Evolutionary conservation across 176 grass and related monocot genomes (phyloP).

Genomic region (Aegilops tauschii): DNA sequence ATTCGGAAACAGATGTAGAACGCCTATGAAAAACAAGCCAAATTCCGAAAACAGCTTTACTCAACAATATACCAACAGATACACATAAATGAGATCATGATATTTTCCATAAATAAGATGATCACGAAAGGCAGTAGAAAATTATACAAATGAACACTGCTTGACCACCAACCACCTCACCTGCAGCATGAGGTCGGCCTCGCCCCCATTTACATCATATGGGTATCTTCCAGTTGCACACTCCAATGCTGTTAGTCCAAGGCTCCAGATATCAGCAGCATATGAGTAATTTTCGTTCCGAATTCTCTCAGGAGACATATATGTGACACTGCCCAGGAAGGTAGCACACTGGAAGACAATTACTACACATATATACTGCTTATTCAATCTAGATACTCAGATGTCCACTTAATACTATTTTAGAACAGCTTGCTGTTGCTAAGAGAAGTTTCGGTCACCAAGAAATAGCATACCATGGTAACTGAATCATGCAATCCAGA

Average conservation of each 20-base stretch:
- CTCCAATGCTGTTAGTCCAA: constrained; percentile 86
- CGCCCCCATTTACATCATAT: constrained; percentile 80
- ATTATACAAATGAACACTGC: constrained; percentile 6
- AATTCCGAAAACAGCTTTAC: background rate
- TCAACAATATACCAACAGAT: background rate
- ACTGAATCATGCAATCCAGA: constrained; percentile 81
- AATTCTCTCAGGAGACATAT: constrained; percentile 99
- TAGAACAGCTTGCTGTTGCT: constrained; percentile 5
- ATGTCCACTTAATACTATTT: constrained; percentile 12
- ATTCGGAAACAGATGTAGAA: background rate
- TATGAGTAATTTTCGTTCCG: constrained; percentile 89
- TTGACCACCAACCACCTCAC: constrained; percentile 15
- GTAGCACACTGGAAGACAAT: constrained; percentile 89
- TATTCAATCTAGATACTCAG: constrained; percentile 28
- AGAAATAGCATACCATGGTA: constrained; percentile 74
- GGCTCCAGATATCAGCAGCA: constrained; percentile 96
- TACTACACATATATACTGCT: constrained; percentile 33
- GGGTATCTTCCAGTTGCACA: constrained; percentile 93
- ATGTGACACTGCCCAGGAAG: constrained; percentile 92
- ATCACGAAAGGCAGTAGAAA: background rate
- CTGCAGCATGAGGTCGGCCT: constrained; percentile 93
- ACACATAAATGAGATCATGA: background rate
- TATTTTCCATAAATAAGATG: background rate
- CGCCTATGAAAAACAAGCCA: background rate
- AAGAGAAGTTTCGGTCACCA: constrained; percentile 22